Evolutionary conservation across 2,329 filamentous ascomycete genomes (phyloP).

Genomic region (Fusarium camptoceras): DNA sequence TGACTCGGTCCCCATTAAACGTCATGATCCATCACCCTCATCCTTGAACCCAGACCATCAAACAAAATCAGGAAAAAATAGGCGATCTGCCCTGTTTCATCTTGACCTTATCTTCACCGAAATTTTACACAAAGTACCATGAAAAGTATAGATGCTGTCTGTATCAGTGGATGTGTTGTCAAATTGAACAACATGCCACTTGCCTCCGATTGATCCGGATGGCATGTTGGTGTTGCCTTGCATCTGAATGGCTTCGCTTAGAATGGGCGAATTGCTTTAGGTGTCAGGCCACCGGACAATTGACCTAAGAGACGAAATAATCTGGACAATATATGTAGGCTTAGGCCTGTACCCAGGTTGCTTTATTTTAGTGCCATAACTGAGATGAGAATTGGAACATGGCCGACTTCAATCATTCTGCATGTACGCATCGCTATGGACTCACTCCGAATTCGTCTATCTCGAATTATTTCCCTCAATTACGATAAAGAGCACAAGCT

Average conservation of each 20-base stretch:
- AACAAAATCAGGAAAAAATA: constrained; percentile 15
- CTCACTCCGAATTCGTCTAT: not conserved
- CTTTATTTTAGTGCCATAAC: not conserved
- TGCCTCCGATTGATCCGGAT: constrained; percentile 37
- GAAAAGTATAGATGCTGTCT: not conserved
- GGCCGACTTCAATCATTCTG: not conserved
- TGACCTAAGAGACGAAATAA: not conserved
- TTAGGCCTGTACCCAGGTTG: accelerated
- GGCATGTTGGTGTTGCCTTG: not conserved
- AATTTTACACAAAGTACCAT: not conserved
- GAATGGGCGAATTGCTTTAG: not conserved
- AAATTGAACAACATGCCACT: constrained; percentile 22
- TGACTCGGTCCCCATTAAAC: constrained; percentile 20
- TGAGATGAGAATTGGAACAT: not conserved
- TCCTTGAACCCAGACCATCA: constrained; percentile 12
- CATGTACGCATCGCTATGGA: no score
- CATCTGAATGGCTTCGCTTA: not conserved
- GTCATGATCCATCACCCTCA: constrained; percentile 26
- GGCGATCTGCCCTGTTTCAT: constrained; percentile 13
- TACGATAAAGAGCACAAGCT: not conserved
- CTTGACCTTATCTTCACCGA: not conserved
- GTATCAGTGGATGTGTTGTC: not conserved
- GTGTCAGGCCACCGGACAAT: no score
- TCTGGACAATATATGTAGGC: not conserved
- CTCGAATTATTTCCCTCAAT: not conserved